Base-by-base conservation (phyloP, 805 yeast genomes). In the Candida oleophila region DNA sequence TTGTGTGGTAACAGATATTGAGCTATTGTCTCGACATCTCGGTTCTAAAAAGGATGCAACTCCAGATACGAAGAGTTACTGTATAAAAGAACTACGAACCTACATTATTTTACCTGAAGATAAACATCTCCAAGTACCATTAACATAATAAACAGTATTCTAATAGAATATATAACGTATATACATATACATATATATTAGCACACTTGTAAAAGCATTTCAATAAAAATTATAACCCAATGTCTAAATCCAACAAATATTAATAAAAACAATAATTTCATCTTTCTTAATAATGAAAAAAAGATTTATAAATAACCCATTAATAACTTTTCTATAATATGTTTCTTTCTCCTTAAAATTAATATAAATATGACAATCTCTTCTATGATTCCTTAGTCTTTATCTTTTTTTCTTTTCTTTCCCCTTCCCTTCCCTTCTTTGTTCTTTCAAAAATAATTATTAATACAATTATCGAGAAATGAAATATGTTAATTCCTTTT, bases 221-320 rank as follows among this genome's bases (percentile, higher is more conserved):
- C 48, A 55, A 53, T 55, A 54, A 52, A 53, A 53, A 54, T 34
- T 28, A 39, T 37, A 39, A 39, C 34, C 42, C 42, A 68, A 69
- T 67, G 75, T 69, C 75, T 69, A 68, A 68, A 68, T 64, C 72
- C 68, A 44, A 58, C 53, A 54, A 51, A 14, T 19, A 44, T 47
- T 21, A 45, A 51, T 44, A 49, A 55, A 51, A 53, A 52, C 60
- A 34, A 11, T 12, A 7, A n/a, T 15, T 34, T 34, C 18, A 7
- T 34, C 16, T 34, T 19, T 34, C n/a, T 34, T 34, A 48, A 53
- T 45, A 49, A n/a, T n/a, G 55, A 49, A 45, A 56, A 52, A 55
- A 56, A 56, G 59, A 55, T 56, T 56, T 55, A 56, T 55, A 57
- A 53, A 50, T 57, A 45, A 57, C 55, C 60, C 55, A 52, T 49